phyloP scores from a whole-genome alignment of 257 asterid species.

The Apocynum venetum region DNA sequence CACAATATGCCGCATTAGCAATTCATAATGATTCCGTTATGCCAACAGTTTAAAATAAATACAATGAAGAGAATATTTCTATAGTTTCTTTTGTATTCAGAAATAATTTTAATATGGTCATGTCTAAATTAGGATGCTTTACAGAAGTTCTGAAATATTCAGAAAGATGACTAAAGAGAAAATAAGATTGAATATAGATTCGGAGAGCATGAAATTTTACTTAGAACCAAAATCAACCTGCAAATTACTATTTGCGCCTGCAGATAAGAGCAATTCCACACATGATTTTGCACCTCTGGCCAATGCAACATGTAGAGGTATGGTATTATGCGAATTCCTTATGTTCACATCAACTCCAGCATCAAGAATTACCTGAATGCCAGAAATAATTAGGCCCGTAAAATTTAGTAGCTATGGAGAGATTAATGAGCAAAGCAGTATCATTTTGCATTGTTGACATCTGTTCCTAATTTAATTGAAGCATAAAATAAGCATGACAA shows the following conservation, averaged over 20 bases:
- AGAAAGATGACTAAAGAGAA: not conserved
- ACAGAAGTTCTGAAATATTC: not conserved
- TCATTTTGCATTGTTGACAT: not conserved
- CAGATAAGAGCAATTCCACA: slow-evolving; percentile 84
- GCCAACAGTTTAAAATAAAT: not conserved
- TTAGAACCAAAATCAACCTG: slow-evolving; percentile 48
- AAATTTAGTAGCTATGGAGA: not conserved
- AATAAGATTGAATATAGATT: not conserved
- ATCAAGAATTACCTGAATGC: slow-evolving; percentile 69
- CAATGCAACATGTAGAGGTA: slow-evolving; percentile 97
- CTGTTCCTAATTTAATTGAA: not conserved
- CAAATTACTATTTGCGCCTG: slow-evolving; percentile 90
- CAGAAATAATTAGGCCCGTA: slow-evolving; percentile 1
- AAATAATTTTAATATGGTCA: not conserved
- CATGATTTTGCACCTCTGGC: slow-evolving; percentile 98
- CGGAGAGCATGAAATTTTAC: not conserved
- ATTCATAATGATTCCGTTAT: not conserved
- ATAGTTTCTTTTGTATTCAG: not conserved
- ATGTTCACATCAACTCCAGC: slow-evolving; percentile 95
- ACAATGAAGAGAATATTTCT: not conserved
- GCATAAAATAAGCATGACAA: slow-evolving; percentile 12
- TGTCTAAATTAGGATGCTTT: not conserved
- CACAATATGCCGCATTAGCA: not conserved
- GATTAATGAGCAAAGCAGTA: not conserved
- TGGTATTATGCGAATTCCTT: slow-evolving; percentile 78